Evolutionary conservation across 345 rosid genomes (phyloP), one percentile per base, ranked within the genome.

Genomic region (Garcia nutans): DNA sequence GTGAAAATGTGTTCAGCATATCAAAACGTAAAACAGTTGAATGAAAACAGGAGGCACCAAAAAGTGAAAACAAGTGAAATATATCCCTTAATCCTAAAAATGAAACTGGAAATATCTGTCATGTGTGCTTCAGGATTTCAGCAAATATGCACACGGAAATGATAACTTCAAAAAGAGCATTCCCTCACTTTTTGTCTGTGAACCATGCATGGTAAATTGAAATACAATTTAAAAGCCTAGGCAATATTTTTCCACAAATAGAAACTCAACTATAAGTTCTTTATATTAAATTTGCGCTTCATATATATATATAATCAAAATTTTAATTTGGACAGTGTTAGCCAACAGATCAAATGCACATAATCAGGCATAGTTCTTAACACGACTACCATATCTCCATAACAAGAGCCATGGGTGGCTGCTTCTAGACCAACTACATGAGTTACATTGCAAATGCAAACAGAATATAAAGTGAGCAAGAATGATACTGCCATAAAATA

Each of bases 361-460:
- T 49, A 28, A 17, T 24, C 17, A 24, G n/a, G 20, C 24, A 68
- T 31, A 19, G 11, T 44, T 72, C 64, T 12, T 52, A 6, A n/a
- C 41, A n/a, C 41, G 0, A 37, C 6, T 5, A 37, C 41, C 41
- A 37, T 37, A 37, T 37, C 41, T 37, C 6, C 41, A 5, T 37
- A 37, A 37, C 41, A 37, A 37, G 41, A 37, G 41, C 41, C 41
- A 37, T 37, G 41, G 41, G 0, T 37, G 41, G 41, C 41, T 37
- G 7, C 41, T 37, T 37, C 41, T 37, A 37, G 41, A 37, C 7
- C 41, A 37, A 37, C 41, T 41, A 52, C 68, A 71, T 17, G 22
- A 23, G 66, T 12, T 58, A 23, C 45, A 16, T 16, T 72, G 42
- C 76, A 31, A 66, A 50, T 47, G 37, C 66, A 74, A 69, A 74